Percentiles rank a stretch among this genome's conserved stretches.
Evolutionary conservation across 805 yeast genomes (phyloP).

Genomic region (Candida ponderosae): DNA sequence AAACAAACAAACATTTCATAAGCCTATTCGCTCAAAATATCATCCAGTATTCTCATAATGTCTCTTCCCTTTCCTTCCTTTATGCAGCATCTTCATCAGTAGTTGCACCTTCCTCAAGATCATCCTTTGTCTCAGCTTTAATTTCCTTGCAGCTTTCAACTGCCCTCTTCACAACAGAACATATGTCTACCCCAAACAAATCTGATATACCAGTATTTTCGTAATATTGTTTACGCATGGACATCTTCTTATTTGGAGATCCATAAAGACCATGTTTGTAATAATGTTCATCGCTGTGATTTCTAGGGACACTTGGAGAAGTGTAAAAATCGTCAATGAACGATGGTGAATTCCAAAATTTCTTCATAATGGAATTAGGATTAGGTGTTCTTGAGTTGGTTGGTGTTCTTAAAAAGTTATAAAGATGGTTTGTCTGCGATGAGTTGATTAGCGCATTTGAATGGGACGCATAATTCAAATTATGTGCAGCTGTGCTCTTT

Average conservation of each 20-base stretch:
- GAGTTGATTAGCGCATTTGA: slow-evolving; percentile 2
- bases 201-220: slow-evolving; percentile 21
- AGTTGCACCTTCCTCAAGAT: not conserved
- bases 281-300: slow-evolving; percentile 20
- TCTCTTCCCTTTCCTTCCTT: too few species aligned
- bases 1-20: too few species aligned
- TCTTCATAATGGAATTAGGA: slow-evolving; percentile 34
- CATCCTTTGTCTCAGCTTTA: not conserved
- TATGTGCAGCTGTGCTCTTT: slow-evolving; percentile 5
- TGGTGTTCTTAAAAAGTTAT: slow-evolving; percentile 22
- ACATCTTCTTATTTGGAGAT: slow-evolving; percentile 23
- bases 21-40: too few species aligned
- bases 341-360: slow-evolving; percentile 59
- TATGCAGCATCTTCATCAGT: not conserved
- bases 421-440: slow-evolving; percentile 8
- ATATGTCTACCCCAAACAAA: slow-evolving; percentile 51
- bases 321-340: slow-evolving; percentile 61
- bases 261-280: slow-evolving; percentile 23
- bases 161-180: slow-evolving; percentile 40
- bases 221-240: not conserved
- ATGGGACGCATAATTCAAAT: not conserved
- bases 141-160: slow-evolving; percentile 21
- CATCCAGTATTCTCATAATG: too few species aligned
- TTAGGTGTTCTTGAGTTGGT: slow-evolving; percentile 21
- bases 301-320: slow-evolving; percentile 31